These are phyloP conservation scores for Diaporthe ilicicola DNA, from an alignment of 2,329 filamentous ascomycete species.

Conservation along the genomic window DNA sequence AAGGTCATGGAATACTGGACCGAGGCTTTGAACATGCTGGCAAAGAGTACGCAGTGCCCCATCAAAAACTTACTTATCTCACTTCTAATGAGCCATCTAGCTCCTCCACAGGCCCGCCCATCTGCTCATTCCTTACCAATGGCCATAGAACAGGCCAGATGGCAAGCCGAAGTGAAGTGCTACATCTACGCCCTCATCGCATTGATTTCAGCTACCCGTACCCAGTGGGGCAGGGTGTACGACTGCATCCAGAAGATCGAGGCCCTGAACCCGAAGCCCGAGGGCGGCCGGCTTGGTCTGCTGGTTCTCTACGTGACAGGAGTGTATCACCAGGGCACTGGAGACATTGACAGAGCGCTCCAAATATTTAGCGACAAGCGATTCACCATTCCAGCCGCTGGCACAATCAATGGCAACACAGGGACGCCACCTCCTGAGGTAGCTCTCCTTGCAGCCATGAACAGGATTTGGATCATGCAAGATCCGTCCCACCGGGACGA, in stretches of 20 bases:
- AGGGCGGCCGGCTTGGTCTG: conserved; percentile 55
- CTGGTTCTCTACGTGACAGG: conserved; percentile 78
- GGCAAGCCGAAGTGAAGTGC: conserved; percentile 72
- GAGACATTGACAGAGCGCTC: conserved; percentile 75
- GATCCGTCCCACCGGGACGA: conserved; percentile 66
- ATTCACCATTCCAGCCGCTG: conserved; percentile 61
- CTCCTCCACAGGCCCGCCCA: conserved; percentile 45
- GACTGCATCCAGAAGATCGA: conserved; percentile 64
- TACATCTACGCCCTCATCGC: conserved; percentile 77
- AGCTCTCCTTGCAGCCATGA: conserved; percentile 72
- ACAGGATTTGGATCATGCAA: conserved; percentile 77
- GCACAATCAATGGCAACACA: conserved; percentile 47
- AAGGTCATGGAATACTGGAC: conserved; percentile 33
- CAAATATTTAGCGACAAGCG: conserved; percentile 68
- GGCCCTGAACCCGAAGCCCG: conserved; percentile 48
- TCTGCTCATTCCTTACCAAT: conserved; percentile 52
- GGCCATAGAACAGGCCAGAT: conserved; percentile 66
- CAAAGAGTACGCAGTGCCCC: conserved; percentile 23
- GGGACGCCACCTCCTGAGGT: conserved; percentile 67
- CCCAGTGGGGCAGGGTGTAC: conserved; percentile 73
- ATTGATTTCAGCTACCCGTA: conserved; percentile 74
- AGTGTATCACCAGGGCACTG: conserved; percentile 79
- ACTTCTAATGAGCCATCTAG: conserved; percentile 38
- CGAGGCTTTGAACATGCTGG: conserved; percentile 34
- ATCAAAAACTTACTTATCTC: background rate